Evolutionary conservation across 805 yeast species (phyloP).

Genomic region (Suhomyces pyralidae): DNA sequence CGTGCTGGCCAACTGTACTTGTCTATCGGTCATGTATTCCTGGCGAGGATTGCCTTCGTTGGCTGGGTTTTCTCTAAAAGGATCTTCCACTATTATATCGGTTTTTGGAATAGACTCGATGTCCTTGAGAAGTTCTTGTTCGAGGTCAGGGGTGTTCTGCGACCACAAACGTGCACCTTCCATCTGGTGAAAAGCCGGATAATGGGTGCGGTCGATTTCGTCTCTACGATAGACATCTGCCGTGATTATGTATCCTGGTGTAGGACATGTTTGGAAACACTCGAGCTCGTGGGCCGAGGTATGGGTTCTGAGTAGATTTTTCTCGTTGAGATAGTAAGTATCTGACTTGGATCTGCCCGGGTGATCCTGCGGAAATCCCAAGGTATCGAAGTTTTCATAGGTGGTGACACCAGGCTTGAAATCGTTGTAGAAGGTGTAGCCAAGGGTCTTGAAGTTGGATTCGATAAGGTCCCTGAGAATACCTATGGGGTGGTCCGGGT

Average conservation of each 20-base stretch:
- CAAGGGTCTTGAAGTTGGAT: conserved; percentile 57
- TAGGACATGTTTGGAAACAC: conserved; percentile 62
- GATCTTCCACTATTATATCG: conserved; percentile 75
- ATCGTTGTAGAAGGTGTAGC: conserved; percentile 74
- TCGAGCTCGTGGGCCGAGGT: conserved; percentile 95
- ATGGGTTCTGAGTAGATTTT: conserved; percentile 78
- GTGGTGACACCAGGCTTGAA: conserved; percentile 82
- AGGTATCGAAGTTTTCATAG: conserved; percentile 82
- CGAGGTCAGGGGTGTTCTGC: conserved; percentile 46
- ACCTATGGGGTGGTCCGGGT: conserved; percentile 84
- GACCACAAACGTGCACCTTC: conserved; percentile 94
- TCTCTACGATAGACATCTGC: conserved; percentile 97
- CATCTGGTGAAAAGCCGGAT: conserved; percentile 97
- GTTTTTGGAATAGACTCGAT: conserved; percentile 63
- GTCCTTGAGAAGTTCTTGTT: conserved; percentile 42
- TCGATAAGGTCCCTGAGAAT: conserved; percentile 76
- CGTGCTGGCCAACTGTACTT: conserved; percentile 63
- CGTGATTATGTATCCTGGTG: conserved; percentile 87
- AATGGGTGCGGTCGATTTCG: conserved; percentile 92
- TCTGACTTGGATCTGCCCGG: conserved; percentile 92
- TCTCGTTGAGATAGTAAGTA: conserved; percentile 82
- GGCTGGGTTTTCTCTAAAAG: conserved; percentile 44
- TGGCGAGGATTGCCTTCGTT: conserved; percentile 76
- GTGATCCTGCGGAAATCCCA: conserved; percentile 89
- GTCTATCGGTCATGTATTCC: conserved; percentile 63